Percentiles rank a stretch among this genome's conserved stretches.
Conservation (phyloP, 148 eudicot species). For the Camellia lanceoleosa region DNA sequence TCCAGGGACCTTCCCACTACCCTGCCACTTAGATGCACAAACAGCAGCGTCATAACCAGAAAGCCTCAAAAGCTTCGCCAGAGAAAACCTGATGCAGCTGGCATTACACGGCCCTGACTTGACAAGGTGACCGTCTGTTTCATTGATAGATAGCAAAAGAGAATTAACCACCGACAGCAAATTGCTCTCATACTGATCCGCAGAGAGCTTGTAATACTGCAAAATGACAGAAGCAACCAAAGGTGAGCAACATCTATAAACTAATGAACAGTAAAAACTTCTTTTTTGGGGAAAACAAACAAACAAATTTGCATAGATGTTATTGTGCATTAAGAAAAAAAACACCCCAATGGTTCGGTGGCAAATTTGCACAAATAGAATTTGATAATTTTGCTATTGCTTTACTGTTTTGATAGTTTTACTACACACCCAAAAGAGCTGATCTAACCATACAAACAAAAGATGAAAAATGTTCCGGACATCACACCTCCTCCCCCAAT, state of each 20-base stretch:
- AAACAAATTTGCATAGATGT: too few relatives aligned
- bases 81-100: conserved; percentile 68
- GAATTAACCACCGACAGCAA: conserved; percentile 64
- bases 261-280: too few relatives aligned
- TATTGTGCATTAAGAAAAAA: too few relatives aligned
- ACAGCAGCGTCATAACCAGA: conserved; percentile 93
- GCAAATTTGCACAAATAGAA: not conserved
- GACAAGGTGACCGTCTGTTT: conserved; percentile 45
- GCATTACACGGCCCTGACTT: conserved; percentile 66
- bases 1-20: conserved; percentile 75
- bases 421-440: not conserved
- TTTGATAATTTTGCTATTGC: not conserved
- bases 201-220: conserved; percentile 64
- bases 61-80: conserved; percentile 75
- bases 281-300: too few relatives aligned
- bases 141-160: conserved; percentile 54
- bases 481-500: conserved; percentile 1
- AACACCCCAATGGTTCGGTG: too few relatives aligned
- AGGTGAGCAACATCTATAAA: not conserved
- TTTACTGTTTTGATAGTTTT: not conserved
- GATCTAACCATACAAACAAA: not conserved
- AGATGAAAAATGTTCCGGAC: not conserved
- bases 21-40: conserved; percentile 78
- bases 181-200: conserved; percentile 69
- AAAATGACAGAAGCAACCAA: conserved; percentile 9